These are phyloP conservation scores for Marchantia paleacea DNA, from an alignment of 225 moss, liverwort and hornwort species.

Conservation along the genomic window DNA sequence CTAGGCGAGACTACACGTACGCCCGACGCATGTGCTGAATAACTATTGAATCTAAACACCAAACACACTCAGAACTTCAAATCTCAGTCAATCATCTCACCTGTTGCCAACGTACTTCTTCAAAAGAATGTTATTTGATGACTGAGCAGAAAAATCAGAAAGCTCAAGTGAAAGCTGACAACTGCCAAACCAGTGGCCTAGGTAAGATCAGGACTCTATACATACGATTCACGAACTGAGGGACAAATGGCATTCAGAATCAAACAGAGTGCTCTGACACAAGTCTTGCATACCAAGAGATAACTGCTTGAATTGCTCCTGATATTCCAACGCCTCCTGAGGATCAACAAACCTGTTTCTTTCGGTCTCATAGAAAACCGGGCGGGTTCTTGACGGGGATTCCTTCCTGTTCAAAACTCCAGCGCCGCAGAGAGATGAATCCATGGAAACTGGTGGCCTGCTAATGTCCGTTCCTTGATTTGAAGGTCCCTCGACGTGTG, in stretches of 20 bases:
- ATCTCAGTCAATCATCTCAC: no score
- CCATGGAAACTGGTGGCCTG: not conserved
- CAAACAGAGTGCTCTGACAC: not conserved
- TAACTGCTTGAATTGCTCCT: slow-evolving; percentile 11
- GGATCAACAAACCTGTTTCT: not conserved
- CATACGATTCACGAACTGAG: no score
- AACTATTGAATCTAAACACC: no score
- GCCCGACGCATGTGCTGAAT: no score
- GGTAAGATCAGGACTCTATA: no score
- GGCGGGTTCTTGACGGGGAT: not conserved
- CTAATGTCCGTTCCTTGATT: not conserved
- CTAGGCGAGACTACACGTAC: no score
- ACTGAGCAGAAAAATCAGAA: no score
- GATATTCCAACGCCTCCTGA: not conserved
- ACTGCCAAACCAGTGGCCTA: no score
- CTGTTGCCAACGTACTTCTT: no score
- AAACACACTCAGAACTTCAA: no score
- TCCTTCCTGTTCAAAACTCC: not conserved
- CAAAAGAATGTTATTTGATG: no score
- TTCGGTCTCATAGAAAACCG: not conserved
- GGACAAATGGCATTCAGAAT: not conserved
- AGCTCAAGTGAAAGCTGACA: no score
- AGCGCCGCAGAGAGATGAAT: not conserved
- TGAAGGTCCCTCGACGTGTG: not conserved
- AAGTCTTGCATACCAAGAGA: slow-evolving; percentile 22